phyloP scores from a whole-genome alignment of 2,329 filamentous ascomycete species.

The Aspergillus clavatus region DNA sequence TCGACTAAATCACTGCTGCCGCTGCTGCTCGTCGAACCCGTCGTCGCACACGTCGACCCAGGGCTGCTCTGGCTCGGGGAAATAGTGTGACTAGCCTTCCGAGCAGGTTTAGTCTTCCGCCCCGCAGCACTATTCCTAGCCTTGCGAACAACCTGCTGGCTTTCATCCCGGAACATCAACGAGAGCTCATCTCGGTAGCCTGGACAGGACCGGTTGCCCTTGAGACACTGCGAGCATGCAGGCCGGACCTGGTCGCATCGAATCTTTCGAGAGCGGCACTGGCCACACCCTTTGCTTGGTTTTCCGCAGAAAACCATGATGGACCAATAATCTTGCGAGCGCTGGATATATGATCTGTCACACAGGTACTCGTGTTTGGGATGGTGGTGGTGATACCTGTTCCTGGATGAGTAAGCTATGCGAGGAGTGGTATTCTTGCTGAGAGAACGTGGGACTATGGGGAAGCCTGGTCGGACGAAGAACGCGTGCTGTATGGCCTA shows the following conservation, averaged over 20 bases:
- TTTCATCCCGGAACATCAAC: conserved; percentile 64
- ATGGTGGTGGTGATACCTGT: not conserved
- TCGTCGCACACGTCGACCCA: not conserved
- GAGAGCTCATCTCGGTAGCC: conserved; percentile 62
- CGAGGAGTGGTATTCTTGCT: not conserved
- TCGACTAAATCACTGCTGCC: conserved; percentile 16
- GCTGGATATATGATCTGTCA: not conserved
- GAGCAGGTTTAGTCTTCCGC: conserved; percentile 16
- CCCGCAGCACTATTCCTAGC: conserved; percentile 43
- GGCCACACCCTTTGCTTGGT: conserved; percentile 43
- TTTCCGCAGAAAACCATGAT: conserved; percentile 43
- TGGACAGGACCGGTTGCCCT: conserved; percentile 56
- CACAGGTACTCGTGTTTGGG: not conserved
- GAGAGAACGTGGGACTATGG: not conserved
- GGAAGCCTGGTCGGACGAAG: no score
- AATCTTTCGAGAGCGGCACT: conserved; percentile 42
- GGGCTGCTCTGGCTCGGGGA: not conserved
- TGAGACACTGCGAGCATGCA: conserved; percentile 59
- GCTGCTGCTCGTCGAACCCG: conserved; percentile 2
- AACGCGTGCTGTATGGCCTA: no score
- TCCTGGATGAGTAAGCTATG: not conserved
- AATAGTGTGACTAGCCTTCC: conserved; percentile 4
- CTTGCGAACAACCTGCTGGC: conserved; percentile 57
- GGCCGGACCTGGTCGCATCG: conserved; percentile 57
- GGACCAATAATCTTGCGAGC: not conserved